Evolutionary conservation across 148 eudicot species (phyloP).

Genomic region (Nepenthes mirabilis): DNA sequence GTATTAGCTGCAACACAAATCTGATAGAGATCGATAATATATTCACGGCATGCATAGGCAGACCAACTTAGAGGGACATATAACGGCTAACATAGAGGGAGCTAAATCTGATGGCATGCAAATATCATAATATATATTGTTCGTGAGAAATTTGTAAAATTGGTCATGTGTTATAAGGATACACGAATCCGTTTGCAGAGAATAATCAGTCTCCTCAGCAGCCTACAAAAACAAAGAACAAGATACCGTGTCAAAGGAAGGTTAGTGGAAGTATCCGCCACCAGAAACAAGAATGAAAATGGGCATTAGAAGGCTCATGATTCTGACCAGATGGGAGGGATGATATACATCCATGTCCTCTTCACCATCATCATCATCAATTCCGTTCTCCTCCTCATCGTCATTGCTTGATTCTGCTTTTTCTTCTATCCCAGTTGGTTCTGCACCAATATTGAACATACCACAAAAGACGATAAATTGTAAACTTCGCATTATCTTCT

Average conservation of each 20-base stretch:
- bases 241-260: not conserved
- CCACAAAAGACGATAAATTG: too few relatives aligned
- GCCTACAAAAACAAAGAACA: slow-evolving; percentile 24
- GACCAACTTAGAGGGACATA: not conserved
- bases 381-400: slow-evolving; percentile 51
- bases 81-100: too few relatives aligned
- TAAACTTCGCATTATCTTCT: too few relatives aligned
- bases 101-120: not conserved
- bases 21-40: too few relatives aligned
- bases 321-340: slow-evolving; percentile 32
- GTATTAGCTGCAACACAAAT: too few relatives aligned
- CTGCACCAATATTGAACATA: slow-evolving; percentile 20
- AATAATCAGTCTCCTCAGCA: slow-evolving; percentile 38
- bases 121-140: not conserved
- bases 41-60: not conserved
- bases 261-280: not conserved
- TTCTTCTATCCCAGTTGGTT: slow-evolving; percentile 33
- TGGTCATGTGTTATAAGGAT: slow-evolving; percentile 30
- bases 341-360: slow-evolving; percentile 62
- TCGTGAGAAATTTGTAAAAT: not conserved
- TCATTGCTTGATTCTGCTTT: slow-evolving; percentile 29
- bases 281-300: not conserved
- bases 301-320: not conserved
- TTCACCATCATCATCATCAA: slow-evolving; percentile 55
- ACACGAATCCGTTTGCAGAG: slow-evolving; percentile 44